Evolutionary conservation across 1,139 yeast genomes (phyloP).

Genomic region (Blastobotrys apis): DNA sequence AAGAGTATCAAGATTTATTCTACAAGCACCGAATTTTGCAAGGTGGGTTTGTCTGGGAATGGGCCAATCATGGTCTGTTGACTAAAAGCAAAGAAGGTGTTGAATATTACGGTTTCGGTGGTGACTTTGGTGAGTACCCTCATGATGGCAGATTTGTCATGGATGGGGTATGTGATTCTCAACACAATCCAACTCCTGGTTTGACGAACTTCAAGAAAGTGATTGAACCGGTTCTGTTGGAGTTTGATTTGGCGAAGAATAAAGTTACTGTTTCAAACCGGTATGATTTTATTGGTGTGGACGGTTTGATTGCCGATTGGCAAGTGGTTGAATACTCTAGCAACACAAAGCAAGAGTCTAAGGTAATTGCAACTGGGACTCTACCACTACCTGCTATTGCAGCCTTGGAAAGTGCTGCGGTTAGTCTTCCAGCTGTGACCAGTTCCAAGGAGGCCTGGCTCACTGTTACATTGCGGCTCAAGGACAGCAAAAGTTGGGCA

Average conservation of each 20-base stretch:
- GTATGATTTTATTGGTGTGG: constrained; percentile 14
- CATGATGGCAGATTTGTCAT: constrained; percentile 39
- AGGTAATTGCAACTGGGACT: too few relatives aligned
- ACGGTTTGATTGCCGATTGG: too few relatives aligned
- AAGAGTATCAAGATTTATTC: constrained; percentile 36
- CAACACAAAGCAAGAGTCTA: too few relatives aligned
- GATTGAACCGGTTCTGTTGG: constrained; percentile 32
- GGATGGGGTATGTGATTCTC: constrained; percentile 37
- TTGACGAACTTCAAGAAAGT: constrained; percentile 34
- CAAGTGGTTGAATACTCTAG: too few relatives aligned
- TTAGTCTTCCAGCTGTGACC: too few relatives aligned
- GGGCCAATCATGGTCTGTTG: constrained; percentile 39
- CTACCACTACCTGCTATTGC: too few relatives aligned
- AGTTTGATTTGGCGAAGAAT: constrained; percentile 7
- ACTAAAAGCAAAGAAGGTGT: constrained; percentile 12
- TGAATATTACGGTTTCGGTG: constrained; percentile 30
- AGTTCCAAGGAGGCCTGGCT: too few relatives aligned
- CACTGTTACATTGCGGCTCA: too few relatives aligned
- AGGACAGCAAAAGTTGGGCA: too few relatives aligned
- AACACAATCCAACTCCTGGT: constrained; percentile 38
- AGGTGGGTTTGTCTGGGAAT: constrained; percentile 42
- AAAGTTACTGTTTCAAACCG: constrained; percentile 11
- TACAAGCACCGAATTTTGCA: constrained; percentile 33
- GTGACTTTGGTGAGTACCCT: constrained; percentile 38
- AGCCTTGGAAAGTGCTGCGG: too few relatives aligned